These are phyloP conservation scores for Vachellia pachyceras DNA, from an alignment of 306 rosid genomes.

Conservation along the genomic window DNA sequence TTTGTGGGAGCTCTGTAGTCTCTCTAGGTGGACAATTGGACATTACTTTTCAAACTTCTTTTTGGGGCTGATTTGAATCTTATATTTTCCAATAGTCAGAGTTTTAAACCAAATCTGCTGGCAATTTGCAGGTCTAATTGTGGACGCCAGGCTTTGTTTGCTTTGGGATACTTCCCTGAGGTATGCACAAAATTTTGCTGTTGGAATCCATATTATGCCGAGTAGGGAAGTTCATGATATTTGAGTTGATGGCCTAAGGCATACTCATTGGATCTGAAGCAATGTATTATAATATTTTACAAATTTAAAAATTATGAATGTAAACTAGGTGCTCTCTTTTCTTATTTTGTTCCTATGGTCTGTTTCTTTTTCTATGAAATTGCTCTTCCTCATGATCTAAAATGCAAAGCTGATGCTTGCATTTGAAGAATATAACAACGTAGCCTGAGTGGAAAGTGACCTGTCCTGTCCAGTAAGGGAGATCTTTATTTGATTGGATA, in stretches of 20 bases:
- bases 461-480: no score
- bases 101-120: conserved; percentile 36
- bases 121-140: conserved; percentile 82
- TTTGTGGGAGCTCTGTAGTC: conserved; percentile 87
- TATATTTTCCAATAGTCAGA: conserved; percentile 34
- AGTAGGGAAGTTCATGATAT: conserved; percentile 29
- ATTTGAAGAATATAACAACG: background rate
- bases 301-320: background rate
- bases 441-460: background rate
- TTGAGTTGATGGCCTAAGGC: conserved; percentile 22
- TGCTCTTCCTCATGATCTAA: background rate
- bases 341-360: conserved; percentile 20
- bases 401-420: background rate
- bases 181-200: conserved; percentile 51
- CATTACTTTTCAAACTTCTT: conserved; percentile 30
- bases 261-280: background rate
- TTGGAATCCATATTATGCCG: conserved; percentile 15
- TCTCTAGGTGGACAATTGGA: conserved; percentile 76
- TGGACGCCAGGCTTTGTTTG: conserved; percentile 88
- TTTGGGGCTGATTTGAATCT: conserved; percentile 33
- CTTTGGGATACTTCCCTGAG: conserved; percentile 90
- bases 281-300: conserved; percentile 15
- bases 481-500: background rate
- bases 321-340: background rate
- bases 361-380: background rate